A percentile compares a stretch with the other conserved stretches of the same genome.
Conservation (phyloP, 1,139 yeast genomes). For the Sporopachydermia cereana region DNA sequence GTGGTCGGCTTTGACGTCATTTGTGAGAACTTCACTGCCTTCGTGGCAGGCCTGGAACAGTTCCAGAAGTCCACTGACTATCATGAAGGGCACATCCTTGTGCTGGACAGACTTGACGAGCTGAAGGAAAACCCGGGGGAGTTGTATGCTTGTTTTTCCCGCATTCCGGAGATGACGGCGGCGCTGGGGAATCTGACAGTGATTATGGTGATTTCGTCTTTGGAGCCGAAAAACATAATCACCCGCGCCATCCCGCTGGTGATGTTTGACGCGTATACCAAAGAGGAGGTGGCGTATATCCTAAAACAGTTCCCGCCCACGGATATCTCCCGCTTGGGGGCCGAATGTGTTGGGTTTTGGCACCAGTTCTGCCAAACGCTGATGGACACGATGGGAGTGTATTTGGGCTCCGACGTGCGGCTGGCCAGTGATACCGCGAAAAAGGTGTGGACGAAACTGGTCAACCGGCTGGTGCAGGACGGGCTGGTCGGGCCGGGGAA, state of each 20-base stretch:
- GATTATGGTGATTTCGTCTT: slow-evolving; percentile 26
- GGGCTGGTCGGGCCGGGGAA: slow-evolving; percentile 22
- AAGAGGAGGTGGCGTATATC: slow-evolving; percentile 30
- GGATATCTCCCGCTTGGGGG: slow-evolving; percentile 19
- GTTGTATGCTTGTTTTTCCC: slow-evolving; percentile 34
- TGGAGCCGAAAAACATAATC: slow-evolving; percentile 35
- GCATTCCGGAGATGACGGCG: slow-evolving; percentile 32
- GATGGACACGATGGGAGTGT: slow-evolving; percentile 40
- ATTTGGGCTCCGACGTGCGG: slow-evolving; percentile 41
- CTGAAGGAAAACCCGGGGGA: slow-evolving; percentile 38
- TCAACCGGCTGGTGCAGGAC: slow-evolving; percentile 30
- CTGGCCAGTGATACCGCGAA: slow-evolving; percentile 31
- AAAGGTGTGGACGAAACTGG: slow-evolving; percentile 42
- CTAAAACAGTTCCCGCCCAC: slow-evolving; percentile 22
- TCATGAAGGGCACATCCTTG: slow-evolving; percentile 36
- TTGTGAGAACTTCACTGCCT: slow-evolving; percentile 39
- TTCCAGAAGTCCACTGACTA: slow-evolving; percentile 27
- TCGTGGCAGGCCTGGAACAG: slow-evolving; percentile 30
- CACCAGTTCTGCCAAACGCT: slow-evolving; percentile 35
- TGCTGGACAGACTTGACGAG: slow-evolving; percentile 48
- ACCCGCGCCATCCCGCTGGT: slow-evolving; percentile 41
- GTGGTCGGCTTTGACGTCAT: slow-evolving; percentile 17
- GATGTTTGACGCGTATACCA: slow-evolving; percentile 35
- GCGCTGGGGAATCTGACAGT: slow-evolving; percentile 20
- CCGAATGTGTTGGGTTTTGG: slow-evolving; percentile 29